These are phyloP conservation scores for Flaveria robusta DNA, from an alignment of 129 eudicot genomes.

Conservation along the genomic window DNA sequence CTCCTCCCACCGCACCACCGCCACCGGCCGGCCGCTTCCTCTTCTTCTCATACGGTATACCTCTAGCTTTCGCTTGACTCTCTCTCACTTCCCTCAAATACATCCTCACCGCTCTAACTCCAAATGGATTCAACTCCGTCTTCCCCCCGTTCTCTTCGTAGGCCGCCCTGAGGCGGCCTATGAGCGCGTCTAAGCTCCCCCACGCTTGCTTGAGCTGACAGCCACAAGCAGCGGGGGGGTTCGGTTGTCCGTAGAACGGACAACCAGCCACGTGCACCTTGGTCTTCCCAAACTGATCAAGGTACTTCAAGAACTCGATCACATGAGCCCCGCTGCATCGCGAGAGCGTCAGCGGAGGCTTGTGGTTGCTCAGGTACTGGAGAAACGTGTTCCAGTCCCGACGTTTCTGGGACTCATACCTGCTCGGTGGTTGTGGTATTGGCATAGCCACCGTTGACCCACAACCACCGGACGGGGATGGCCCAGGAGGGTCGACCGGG, in stretches of 20 bases:
- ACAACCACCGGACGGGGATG: background rate
- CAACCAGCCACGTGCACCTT: conserved; percentile 67
- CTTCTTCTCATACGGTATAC: conserved; percentile 78
- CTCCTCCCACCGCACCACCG: background rate
- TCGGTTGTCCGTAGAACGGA: conserved; percentile 64
- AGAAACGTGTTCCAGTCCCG: conserved; percentile 77
- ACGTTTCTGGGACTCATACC: conserved; percentile 76
- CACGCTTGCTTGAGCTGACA: conserved; percentile 68
- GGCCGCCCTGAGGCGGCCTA: conserved; percentile 68
- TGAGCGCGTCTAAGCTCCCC: conserved; percentile 75
- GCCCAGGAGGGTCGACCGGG: conserved; percentile 1
- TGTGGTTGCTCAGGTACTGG: conserved; percentile 65
- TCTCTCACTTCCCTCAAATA: conserved; percentile 74
- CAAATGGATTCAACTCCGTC: conserved; percentile 71
- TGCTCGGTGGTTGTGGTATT: conserved; percentile 44
- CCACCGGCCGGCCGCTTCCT: conserved; percentile 44
- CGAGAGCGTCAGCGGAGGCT: conserved; percentile 56
- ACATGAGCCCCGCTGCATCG: conserved; percentile 78
- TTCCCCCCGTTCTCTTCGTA: conserved; percentile 69
- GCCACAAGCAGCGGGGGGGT: conserved; percentile 65
- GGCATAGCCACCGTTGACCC: background rate
- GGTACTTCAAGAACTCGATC: conserved; percentile 68
- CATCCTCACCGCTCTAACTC: conserved; percentile 67
- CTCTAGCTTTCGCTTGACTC: conserved; percentile 74
- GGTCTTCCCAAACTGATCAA: conserved; percentile 74